Evolutionary conservation across 352 stramenopile species (phyloP).

Genomic region (Pythium dissimile): DNA sequence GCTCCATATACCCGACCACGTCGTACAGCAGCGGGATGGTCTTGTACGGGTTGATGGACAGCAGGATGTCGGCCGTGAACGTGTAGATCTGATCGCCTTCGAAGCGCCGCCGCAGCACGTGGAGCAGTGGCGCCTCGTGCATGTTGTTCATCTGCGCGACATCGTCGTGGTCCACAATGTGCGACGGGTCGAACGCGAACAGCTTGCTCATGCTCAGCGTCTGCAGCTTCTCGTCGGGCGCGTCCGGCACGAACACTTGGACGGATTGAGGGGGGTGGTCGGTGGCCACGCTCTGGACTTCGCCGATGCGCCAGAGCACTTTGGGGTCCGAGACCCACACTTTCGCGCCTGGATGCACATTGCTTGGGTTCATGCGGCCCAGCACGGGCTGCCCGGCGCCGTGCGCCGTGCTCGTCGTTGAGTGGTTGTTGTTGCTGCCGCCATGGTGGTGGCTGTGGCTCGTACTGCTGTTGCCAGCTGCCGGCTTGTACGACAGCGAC

Average conservation of each 20-base stretch:
- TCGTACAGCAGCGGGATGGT: slow-evolving; percentile 82
- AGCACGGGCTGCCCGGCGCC: slow-evolving; percentile 26
- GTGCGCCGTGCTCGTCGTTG: too few relatives aligned
- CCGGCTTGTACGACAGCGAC: slow-evolving; percentile 19
- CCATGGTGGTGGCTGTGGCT: too few relatives aligned
- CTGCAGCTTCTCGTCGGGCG: slow-evolving; percentile 56
- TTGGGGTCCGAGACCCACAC: slow-evolving; percentile 77
- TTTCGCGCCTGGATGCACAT: slow-evolving; percentile 50
- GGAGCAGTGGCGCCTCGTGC: slow-evolving; percentile 82
- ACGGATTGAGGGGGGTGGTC: slow-evolving; percentile 50
- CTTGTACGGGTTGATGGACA: slow-evolving; percentile 88
- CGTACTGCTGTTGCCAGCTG: background rate
- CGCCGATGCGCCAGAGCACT: slow-evolving; percentile 75
- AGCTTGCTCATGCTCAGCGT: slow-evolving; percentile 48
- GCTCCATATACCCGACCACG: slow-evolving; percentile 70
- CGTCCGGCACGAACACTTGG: slow-evolving; percentile 59
- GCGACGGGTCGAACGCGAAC: slow-evolving; percentile 78
- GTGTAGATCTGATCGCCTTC: slow-evolving; percentile 82
- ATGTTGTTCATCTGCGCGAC: slow-evolving; percentile 89
- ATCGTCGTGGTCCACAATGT: slow-evolving; percentile 83
- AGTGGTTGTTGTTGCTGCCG: slow-evolving; percentile 4
- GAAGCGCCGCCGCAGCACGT: slow-evolving; percentile 78
- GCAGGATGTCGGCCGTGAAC: slow-evolving; percentile 80
- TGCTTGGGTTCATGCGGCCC: slow-evolving; percentile 44
- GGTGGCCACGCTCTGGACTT: slow-evolving; percentile 49